Evolutionary conservation across 2,329 filamentous ascomycete genomes (phyloP), one percentile per base, ranked within the genome.

Genomic region (Chaetomium sp.): DNA sequence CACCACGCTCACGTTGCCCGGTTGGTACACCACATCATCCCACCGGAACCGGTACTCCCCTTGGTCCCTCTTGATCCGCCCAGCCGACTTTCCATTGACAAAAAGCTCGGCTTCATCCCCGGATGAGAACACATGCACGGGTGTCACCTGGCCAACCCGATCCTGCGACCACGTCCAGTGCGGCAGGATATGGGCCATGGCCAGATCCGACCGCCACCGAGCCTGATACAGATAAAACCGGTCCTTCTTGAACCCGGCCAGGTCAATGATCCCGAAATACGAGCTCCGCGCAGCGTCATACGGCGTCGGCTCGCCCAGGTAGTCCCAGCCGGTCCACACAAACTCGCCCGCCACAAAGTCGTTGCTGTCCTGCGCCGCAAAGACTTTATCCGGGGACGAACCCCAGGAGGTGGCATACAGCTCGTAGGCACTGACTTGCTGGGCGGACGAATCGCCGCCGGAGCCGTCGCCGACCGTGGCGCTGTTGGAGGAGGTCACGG

Each of bases 231-330:
- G 62, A 59, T 73, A 81, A 64, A 76, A 82, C 1, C 79, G 70
- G 56, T 82, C 79, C 65, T 82, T 82, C 54, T 70, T 72, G 66
- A 82, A 82, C 0, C 79, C 79, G 0, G 79, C 79, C 6, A 82
- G 68, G 53, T 82, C 79, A 35, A 82, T 72, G 55, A 82, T 80
- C 8, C 79, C 79, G 46, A 76, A 81, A 63, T 81, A 82, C 1
- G 75, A 77, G 63, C 75, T 79, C 9, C 77, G 74, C 4, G 76
- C 51, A 10, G 0, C 9, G 33, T 80, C 79, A 61, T 81, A 82
- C 0, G 75, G 76, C 52, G 41, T 67, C 41, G 67, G 67, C 62
- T 68, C 67, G 52, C 67, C 67, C 0, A 68, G 38, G 53, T 68
- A 68, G 57, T 68, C 66, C 41, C 59, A 69, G 6, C 67, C 65